Evolutionary conservation across 2,329 filamentous ascomycete genomes (phyloP), one percentile per base, ranked within the genome.

Genomic region (Chaetoscypha palmicola): DNA sequence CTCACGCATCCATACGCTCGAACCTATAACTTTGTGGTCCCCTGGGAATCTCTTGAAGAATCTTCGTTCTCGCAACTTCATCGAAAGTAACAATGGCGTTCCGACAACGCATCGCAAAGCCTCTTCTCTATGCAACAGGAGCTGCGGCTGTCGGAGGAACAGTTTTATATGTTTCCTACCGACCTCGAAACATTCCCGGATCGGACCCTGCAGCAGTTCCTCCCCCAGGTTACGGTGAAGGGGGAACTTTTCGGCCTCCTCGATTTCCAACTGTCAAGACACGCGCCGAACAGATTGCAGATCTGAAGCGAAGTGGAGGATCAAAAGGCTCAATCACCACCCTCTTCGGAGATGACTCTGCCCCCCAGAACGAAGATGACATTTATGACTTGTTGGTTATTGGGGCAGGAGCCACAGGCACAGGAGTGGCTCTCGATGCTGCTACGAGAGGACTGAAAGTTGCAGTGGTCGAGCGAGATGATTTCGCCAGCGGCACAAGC

Each of bases 401-500:
- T 60, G 83, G 83, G 30, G 82, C 76, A 44, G 83, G 83, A 38
- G 82, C 83, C 3, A 86, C 82, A 1, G 83, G 83, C 17, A 71
- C 79, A 24, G 83, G 83, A 45, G 79, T 86, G 52, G 83, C 82
- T 17, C 70, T 86, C 21, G 83, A 86, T 68, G 83, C 83, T 37
- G 81, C 75, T 8, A 84, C 81, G 3, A 69, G 83, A 63, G 83
- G 83, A 11, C 67, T 87, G 53, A 83, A 79, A 62, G 83, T 87
- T 41, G 83, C 82, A 32, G 63, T 85, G 33, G 75, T 87, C 12
- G 83, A 87, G 63, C 70, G 81, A 41, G 83, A 86, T 59, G 83
- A 87, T 62, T 86, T 86, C 62, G 79, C 76, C 56, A 79, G 77
- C 53, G 83, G 83, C 32, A 86, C 83, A 10, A 85, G 81, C 62